Evolutionary conservation across 169 alveolate genomes (phyloP).

Genomic region (Cytauxzoon felis): DNA sequence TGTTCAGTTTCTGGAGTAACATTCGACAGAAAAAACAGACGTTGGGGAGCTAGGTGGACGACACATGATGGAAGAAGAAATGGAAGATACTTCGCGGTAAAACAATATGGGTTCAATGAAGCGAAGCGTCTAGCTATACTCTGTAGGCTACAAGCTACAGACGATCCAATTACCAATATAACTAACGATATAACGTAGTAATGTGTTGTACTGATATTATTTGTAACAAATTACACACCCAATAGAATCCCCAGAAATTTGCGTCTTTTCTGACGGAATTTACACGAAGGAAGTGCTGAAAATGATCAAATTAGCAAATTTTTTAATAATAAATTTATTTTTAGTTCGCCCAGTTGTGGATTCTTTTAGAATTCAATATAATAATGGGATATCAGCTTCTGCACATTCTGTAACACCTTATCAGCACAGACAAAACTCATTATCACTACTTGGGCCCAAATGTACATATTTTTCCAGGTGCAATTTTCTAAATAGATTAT

Average conservation of each 20-base stretch:
- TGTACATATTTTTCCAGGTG: slow-evolving; percentile 6
- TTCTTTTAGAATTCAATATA: neutral
- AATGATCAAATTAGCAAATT: too few relatives aligned
- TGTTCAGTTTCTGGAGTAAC: slow-evolving; percentile 66
- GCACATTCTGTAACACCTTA: slow-evolving; percentile 15
- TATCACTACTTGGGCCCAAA: slow-evolving; percentile 1
- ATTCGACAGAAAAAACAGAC: slow-evolving; percentile 67
- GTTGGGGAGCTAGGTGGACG: slow-evolving; percentile 77
- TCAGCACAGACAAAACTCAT: neutral
- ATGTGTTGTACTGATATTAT: neutral
- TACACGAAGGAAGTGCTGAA: too few relatives aligned
- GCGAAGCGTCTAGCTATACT: slow-evolving; percentile 73
- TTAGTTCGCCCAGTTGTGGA: too few relatives aligned
- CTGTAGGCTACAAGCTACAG: slow-evolving; percentile 37
- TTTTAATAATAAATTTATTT: too few relatives aligned
- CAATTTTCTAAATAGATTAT: neutral
- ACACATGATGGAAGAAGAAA: slow-evolving; percentile 67
- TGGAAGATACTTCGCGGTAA: slow-evolving; percentile 69
- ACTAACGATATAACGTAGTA: too few relatives aligned
- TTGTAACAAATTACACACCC: slow-evolving; percentile 13
- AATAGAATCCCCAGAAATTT: slow-evolving; percentile 44
- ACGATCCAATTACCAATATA: too few relatives aligned
- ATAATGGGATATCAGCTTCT: neutral
- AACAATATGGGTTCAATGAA: slow-evolving; percentile 67
- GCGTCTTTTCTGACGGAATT: too few relatives aligned